Conservation (phyloP, 805 yeast genomes). For the Candida methanosorbosa region DNA sequence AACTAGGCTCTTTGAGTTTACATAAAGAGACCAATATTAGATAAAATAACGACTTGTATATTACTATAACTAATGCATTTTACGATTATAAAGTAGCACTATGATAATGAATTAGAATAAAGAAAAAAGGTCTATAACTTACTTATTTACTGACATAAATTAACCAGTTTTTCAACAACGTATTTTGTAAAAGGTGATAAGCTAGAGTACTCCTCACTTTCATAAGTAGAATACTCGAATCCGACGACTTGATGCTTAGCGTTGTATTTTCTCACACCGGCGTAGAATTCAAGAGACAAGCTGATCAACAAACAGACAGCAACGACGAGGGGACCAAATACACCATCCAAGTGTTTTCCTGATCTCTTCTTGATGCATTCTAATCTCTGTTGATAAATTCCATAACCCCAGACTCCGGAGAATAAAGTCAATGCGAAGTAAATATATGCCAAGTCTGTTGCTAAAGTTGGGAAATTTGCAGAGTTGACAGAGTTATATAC, state of each 20-base stretch:
- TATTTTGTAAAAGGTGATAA: slow-evolving; percentile 19
- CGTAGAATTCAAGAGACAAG: slow-evolving; percentile 61
- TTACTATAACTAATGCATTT: background rate
- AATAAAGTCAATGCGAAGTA: slow-evolving; percentile 79
- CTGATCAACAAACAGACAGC: slow-evolving; percentile 62
- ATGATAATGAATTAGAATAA: background rate
- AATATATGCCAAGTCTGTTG: slow-evolving; percentile 64
- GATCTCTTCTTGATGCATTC: slow-evolving; percentile 70
- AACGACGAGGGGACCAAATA: slow-evolving; percentile 79
- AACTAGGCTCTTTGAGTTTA: background rate
- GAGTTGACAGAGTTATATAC: slow-evolving; percentile 66
- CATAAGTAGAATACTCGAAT: too few species aligned
- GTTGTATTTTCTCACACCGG: slow-evolving; percentile 40
- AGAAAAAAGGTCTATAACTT: background rate
- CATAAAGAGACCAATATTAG: background rate
- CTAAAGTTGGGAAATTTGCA: slow-evolving; percentile 56
- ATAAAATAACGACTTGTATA: background rate
- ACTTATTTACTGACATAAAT: slow-evolving; percentile 9
- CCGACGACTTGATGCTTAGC: slow-evolving; percentile 8
- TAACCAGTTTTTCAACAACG: slow-evolving; percentile 15
- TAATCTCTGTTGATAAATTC: slow-evolving; percentile 62
- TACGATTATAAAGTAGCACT: too few species aligned
- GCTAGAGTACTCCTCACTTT: background rate
- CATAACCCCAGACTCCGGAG: slow-evolving; percentile 85
- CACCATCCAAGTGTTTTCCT: slow-evolving; percentile 81